phyloP scores from a whole-genome alignment of 352 stramenopile genomes.

The Pythium sp. region DNA sequence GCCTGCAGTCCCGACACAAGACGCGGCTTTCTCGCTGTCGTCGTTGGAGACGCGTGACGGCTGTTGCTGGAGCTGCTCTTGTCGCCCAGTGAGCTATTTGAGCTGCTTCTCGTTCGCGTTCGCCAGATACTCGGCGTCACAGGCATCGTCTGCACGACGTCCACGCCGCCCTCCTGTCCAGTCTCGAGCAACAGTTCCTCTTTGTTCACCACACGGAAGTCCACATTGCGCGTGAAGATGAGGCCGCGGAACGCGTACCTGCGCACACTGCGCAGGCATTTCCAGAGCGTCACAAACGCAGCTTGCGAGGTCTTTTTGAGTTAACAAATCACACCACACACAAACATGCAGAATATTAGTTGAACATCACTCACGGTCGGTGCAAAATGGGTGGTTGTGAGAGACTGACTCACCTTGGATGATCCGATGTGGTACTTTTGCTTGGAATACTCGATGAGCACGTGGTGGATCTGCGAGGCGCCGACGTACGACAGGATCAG shows the following conservation, averaged over 20 bases:
- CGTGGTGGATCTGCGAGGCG: slow-evolving; percentile 65
- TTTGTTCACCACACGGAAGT: slow-evolving; percentile 74
- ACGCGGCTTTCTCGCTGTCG: slow-evolving; percentile 22
- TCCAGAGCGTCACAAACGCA: slow-evolving; percentile 65
- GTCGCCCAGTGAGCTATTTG: slow-evolving; percentile 38
- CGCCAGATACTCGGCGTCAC: slow-evolving; percentile 44
- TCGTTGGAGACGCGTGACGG: slow-evolving; percentile 31
- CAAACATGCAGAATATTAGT: not conserved
- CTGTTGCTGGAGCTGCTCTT: slow-evolving; percentile 31
- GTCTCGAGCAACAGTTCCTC: slow-evolving; percentile 43
- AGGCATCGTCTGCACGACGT: slow-evolving; percentile 21
- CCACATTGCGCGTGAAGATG: slow-evolving; percentile 64
- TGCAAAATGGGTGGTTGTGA: not conserved
- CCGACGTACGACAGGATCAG: slow-evolving; percentile 82
- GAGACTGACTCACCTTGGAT: slow-evolving; percentile 47
- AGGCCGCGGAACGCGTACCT: slow-evolving; percentile 74
- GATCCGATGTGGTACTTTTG: slow-evolving; percentile 75
- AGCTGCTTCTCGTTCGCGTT: slow-evolving; percentile 42
- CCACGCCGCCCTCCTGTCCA: slow-evolving; percentile 26
- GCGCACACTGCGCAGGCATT: slow-evolving; percentile 75
- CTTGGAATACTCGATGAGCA: slow-evolving; percentile 72
- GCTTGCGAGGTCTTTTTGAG: slow-evolving; percentile 42
- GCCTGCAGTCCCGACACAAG: slow-evolving; percentile 45
- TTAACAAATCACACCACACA: not conserved
- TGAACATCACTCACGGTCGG: not conserved